These are phyloP conservation scores for Monocercomonoides exilis DNA, from an alignment of 78 protist species.

Conservation along the genomic window DNA sequence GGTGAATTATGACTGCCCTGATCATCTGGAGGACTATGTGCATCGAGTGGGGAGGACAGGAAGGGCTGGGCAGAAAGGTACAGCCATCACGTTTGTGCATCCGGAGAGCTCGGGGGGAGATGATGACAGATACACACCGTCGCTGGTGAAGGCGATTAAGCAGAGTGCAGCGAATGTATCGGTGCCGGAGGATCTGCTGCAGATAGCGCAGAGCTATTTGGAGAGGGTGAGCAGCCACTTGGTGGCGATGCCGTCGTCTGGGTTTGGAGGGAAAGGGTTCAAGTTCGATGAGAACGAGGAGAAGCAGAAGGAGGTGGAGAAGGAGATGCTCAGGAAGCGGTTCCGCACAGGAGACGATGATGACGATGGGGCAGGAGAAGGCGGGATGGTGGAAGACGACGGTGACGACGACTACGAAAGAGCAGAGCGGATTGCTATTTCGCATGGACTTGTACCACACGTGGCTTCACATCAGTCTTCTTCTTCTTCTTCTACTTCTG, in stretches of 20 bases:
- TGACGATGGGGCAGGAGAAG: background rate
- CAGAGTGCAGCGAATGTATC: background rate
- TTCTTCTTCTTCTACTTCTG: background rate
- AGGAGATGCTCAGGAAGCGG: background rate
- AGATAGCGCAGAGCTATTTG: background rate
- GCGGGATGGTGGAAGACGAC: background rate
- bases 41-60: slow-evolving; percentile 96
- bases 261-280: slow-evolving; percentile 64
- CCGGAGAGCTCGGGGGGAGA: slow-evolving; percentile 13
- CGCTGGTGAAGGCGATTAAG: slow-evolving; percentile 39
- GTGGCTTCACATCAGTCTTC: background rate
- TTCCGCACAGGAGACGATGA: background rate
- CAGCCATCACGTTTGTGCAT: slow-evolving; percentile 75
- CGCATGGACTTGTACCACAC: background rate
- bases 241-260: slow-evolving; percentile 21
- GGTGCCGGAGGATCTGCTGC: slow-evolving; percentile 36
- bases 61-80: slow-evolving; percentile 82
- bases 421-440: background rate
- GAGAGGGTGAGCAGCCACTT: background rate
- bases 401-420: background rate
- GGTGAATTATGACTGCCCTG: slow-evolving; percentile 83
- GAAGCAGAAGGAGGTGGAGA: slow-evolving; percentile 10
- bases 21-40: slow-evolving; percentile 87
- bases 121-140: background rate
- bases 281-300: slow-evolving; percentile 41